Evolutionary conservation across 345 rosid genomes (phyloP).

Genomic region (Pistacia vera): DNA sequence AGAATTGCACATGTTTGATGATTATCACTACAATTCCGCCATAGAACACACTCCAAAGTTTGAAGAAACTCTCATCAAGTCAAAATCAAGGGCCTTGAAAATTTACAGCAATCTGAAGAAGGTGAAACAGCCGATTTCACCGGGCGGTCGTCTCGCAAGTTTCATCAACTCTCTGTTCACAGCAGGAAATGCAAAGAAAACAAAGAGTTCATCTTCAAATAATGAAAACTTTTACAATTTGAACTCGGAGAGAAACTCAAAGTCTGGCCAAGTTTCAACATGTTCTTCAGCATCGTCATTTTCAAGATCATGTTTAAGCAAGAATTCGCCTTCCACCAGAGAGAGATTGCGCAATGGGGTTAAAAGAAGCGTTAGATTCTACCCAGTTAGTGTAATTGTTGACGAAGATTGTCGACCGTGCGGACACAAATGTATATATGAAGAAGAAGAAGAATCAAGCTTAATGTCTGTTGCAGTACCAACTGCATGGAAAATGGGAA

Average conservation of each 20-base stretch:
- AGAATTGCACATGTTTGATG: constrained; percentile 30
- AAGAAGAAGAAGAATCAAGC: constrained; percentile 27
- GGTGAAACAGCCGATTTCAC: constrained; percentile 87
- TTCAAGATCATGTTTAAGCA: constrained; percentile 82
- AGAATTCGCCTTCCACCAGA: constrained; percentile 48
- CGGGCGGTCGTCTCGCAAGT: constrained; percentile 61
- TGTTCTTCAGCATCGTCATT: constrained; percentile 88
- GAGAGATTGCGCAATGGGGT: constrained; percentile 59
- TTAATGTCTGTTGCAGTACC: constrained; percentile 41
- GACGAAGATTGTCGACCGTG: constrained; percentile 60
- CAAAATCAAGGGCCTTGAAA: constrained; percentile 63
- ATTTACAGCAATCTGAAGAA: constrained; percentile 62
- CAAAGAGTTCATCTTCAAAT: constrained; percentile 39
- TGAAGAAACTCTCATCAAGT: constrained; percentile 41
- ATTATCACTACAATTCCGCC: constrained; percentile 32
- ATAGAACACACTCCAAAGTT: constrained; percentile 34
- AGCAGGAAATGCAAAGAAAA: constrained; percentile 44
- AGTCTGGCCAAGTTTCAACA: constrained; percentile 50
- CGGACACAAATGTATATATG: constrained; percentile 43
- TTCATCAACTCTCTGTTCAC: constrained; percentile 78
- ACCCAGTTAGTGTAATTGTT: constrained; percentile 67
- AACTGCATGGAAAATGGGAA: constrained; percentile 48
- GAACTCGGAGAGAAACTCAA: constrained; percentile 27
- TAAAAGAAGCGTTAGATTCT: constrained; percentile 67
- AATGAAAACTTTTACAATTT: constrained; percentile 29